Percentiles rank a stretch among this genome's conserved stretches.
Evolutionary conservation across 768 basidiomycete species (phyloP).

Genomic region (Hygrocybe punicea): DNA sequence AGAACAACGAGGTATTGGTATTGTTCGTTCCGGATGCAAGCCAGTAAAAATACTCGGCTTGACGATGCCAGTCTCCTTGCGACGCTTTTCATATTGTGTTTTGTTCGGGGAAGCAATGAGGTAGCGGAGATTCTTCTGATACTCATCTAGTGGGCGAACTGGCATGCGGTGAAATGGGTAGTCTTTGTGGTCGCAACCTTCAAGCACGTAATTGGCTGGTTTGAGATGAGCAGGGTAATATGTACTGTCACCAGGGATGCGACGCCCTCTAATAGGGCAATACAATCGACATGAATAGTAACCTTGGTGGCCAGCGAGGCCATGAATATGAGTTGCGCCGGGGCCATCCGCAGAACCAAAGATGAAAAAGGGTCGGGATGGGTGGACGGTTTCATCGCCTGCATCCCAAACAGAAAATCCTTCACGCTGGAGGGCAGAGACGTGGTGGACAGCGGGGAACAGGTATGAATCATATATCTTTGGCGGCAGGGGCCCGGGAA

Average conservation of each 20-base stretch:
- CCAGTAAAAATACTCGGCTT: slow-evolving; percentile 29
- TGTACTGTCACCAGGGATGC: slow-evolving; percentile 18
- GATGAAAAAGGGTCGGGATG: slow-evolving; percentile 6
- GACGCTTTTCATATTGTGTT: slow-evolving; percentile 25
- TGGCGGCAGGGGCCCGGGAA: slow-evolving; percentile 38
- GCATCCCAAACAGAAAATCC: slow-evolving; percentile 25
- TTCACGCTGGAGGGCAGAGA: slow-evolving; percentile 18
- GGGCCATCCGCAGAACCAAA: slow-evolving; percentile 24
- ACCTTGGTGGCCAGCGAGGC: slow-evolving; percentile 34
- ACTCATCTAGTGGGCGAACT: slow-evolving; percentile 10
- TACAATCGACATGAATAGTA: slow-evolving; percentile 27
- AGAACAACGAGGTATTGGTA: slow-evolving; percentile 26
- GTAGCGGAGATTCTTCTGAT: slow-evolving; percentile 14
- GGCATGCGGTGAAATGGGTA: slow-evolving; percentile 9
- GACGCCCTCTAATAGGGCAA: slow-evolving; percentile 29
- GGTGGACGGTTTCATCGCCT: not conserved
- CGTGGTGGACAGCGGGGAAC: slow-evolving; percentile 17
- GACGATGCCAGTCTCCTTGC: no score
- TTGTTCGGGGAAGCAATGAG: slow-evolving; percentile 19
- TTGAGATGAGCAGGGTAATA: slow-evolving; percentile 35
- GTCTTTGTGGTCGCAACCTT: slow-evolving; percentile 30
- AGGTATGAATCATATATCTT: slow-evolving; percentile 34
- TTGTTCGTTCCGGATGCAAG: slow-evolving; percentile 8
- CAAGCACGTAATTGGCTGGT: slow-evolving; percentile 21
- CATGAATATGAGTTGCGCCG: slow-evolving; percentile 27